Base-by-base conservation (phyloP, 495 filamentous ascomycete genomes). In the Neurospora intermedia region DNA sequence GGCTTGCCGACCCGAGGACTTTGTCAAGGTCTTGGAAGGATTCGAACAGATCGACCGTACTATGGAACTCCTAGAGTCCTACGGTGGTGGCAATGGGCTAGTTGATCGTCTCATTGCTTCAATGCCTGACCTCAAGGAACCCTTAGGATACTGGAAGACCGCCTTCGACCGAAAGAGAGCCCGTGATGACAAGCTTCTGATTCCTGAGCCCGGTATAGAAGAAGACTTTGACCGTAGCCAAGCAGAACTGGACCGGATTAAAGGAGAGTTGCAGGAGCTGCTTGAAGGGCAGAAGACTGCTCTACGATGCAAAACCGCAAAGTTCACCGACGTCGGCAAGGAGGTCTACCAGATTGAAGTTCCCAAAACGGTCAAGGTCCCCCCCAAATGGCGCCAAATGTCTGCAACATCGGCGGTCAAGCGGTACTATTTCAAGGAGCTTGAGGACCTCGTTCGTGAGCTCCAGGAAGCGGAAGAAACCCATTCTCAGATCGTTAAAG, bases 21-120 rank as follows among this genome's bases (percentile, higher is more conserved):
- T 99, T 78, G 89, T 97, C 31, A 89, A 88, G n/a, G 95, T 98
- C 5, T 85, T 99, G 0, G 94, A 99, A 78, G 96, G 96, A 0
- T 99, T 98, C 77, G 96, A 98, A 81, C 95, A 97, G 80, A 97
- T 98, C 20, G 93, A 96, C 59, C 93, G 94, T 78, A 96, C 92
- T 0, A 93, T 97, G 87, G 87, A 88, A 73, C 86, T 97, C 15
- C 87, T 98, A 1, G 85, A 40, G 85, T 88, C 16, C 89, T 38
- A 92, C 78, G 90, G 90, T 38, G 83, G 84, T 38, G 93, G 91
- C 2, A 90, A 93, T 59, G 91, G 94, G 18, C 86, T 99, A 4
- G 91, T 99, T 70, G 93, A 93, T 45, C 89, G 93, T 69, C 87
- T 99, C 18, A 89, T 97, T 38, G 81, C 87, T 0, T 85, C 89